Percentiles rank a stretch among this genome's conserved stretches.
Conservation (phyloP, 352 stramenopile genomes). For the Paralagenidium karlingii region DNA sequence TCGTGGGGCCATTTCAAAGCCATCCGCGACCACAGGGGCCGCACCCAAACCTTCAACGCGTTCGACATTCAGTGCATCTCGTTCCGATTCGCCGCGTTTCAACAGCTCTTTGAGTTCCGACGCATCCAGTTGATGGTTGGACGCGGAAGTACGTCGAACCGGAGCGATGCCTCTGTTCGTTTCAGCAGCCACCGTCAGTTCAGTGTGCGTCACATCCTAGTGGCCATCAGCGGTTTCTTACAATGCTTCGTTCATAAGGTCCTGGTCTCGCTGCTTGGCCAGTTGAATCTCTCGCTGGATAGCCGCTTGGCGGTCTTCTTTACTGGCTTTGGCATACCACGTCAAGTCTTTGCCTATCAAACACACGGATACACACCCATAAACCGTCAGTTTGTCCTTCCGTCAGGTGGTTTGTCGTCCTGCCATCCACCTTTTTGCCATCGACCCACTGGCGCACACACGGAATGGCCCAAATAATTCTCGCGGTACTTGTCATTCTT, state of each 20-base stretch:
- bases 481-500: constrained; percentile 90
- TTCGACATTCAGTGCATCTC: constrained; percentile 54
- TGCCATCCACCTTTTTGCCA: constrained; percentile 59
- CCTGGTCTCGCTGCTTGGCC: constrained; percentile 75
- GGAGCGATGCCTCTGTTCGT: constrained; percentile 47
- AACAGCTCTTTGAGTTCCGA: constrained; percentile 82
- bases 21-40: constrained; percentile 27
- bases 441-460: constrained; percentile 76
- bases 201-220: background rate
- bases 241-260: constrained; percentile 84
- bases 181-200: too few relatives aligned
- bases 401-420: too few relatives aligned
- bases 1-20: constrained; percentile 27
- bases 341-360: constrained; percentile 68
- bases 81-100: constrained; percentile 55
- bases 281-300: constrained; percentile 49
- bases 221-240: constrained; percentile 18
- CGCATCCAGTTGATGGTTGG: constrained; percentile 37
- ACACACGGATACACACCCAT: background rate
- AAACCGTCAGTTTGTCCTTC: background rate
- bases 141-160: constrained; percentile 24
- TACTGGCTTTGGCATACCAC: constrained; percentile 81
- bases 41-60: constrained; percentile 80
- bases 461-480: constrained; percentile 84
- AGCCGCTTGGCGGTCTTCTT: constrained; percentile 25